Conservation (phyloP, 441 rosid species). For the Mallotus repandus region DNA sequence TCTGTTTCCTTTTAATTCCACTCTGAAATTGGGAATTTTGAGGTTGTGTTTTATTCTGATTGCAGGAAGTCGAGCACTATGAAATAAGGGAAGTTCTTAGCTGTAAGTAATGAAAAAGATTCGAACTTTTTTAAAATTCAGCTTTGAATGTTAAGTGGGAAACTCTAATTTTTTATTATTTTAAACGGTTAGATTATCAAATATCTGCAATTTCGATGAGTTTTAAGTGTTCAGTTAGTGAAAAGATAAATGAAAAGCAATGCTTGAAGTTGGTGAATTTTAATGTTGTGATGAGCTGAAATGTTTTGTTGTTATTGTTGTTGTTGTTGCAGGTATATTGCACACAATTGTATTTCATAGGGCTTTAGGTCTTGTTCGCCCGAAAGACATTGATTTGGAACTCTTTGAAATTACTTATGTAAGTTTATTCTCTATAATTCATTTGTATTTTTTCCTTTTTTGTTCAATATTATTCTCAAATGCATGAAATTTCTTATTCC, state of each 20-base stretch:
- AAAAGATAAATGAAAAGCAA: too few species aligned
- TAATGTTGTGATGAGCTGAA: constrained; percentile 14
- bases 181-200: too few species aligned
- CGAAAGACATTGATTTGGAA: constrained; percentile 87
- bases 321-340: constrained; percentile 55
- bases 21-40: not conserved
- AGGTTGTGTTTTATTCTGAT: not conserved
- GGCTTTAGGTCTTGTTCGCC: constrained; percentile 89
- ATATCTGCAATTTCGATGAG: too few species aligned
- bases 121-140: too few species aligned
- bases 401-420: constrained; percentile 89
- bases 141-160: too few species aligned
- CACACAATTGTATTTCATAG: constrained; percentile 89
- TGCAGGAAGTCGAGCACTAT: constrained; percentile 78
- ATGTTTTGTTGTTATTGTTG: constrained; percentile 3
- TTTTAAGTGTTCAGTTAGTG: too few species aligned
- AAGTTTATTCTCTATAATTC: constrained; percentile 25
- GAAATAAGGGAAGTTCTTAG: constrained; percentile 87
- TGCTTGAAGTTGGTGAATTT: not conserved
- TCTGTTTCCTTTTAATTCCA: not conserved
- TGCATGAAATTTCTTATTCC: too few species aligned
- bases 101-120: constrained; percentile 41
- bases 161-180: too few species aligned
- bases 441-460: not conserved
- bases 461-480: not conserved